Conservation (phyloP, 768 basidiomycete genomes). For the Gautieria morchelliformis region DNA sequence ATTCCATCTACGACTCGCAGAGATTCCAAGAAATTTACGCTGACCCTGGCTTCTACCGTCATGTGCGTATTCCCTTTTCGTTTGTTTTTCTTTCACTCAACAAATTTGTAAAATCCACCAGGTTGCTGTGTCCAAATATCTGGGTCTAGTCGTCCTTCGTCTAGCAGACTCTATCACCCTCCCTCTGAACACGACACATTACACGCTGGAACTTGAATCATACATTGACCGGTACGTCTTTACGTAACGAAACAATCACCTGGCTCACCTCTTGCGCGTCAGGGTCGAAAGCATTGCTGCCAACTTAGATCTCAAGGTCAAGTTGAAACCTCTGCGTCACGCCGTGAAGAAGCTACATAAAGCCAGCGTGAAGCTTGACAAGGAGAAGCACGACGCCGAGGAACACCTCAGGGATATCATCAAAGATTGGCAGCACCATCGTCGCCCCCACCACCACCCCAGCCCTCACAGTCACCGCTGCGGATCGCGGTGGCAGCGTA, state of each 20-base stretch:
- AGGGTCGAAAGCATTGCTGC: not conserved
- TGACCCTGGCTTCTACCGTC: slow-evolving; percentile 67
- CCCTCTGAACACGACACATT: slow-evolving; percentile 63
- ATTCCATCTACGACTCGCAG: slow-evolving; percentile 64
- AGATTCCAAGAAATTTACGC: slow-evolving; percentile 67
- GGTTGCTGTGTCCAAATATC: slow-evolving; percentile 58
- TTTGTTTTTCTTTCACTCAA: not conserved
- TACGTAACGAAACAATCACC: not conserved
- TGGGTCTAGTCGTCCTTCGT: slow-evolving; percentile 49
- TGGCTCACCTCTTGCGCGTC: not conserved
- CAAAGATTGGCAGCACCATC: slow-evolving; percentile 16
- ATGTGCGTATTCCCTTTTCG: slow-evolving; percentile 35
- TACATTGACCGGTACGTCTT: slow-evolving; percentile 44
- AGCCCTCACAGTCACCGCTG: not conserved
- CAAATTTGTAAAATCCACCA: slow-evolving; percentile 16
- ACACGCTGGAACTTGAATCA: slow-evolving; percentile 41
- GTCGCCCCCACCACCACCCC: not conserved
- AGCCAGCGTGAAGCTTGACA: slow-evolving; percentile 23
- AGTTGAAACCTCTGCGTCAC: slow-evolving; percentile 13
- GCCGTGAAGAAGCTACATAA: slow-evolving; percentile 21
- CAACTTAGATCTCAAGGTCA: not conserved
- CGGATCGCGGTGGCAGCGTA: not conserved
- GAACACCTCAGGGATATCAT: slow-evolving; percentile 26
- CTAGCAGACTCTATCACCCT: slow-evolving; percentile 44
- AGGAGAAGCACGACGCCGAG: slow-evolving; percentile 22